Evolutionary conservation across 495 filamentous ascomycete genomes (phyloP), one percentile per base, ranked within the genome.

Genomic region (Pyronema domesticum): DNA sequence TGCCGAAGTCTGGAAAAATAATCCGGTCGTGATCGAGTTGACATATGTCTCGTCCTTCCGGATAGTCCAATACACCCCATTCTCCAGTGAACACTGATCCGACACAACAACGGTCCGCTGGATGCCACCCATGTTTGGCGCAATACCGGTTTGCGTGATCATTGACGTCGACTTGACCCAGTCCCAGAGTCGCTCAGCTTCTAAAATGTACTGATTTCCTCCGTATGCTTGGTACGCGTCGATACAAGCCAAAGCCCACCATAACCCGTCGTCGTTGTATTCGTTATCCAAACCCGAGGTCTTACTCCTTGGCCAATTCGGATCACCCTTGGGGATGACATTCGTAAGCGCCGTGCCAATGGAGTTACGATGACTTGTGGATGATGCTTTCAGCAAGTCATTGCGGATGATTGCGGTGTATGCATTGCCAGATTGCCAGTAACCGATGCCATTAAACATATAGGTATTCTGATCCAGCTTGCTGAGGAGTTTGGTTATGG

Each of bases 91-190:
- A 19, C 50, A 53, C 15, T 53, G 36, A n/a, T 40, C 37, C 8
- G 14, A 33, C n/a, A 53, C 8, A 17, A 42, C 50, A 19, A 13
- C 8, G 5, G 35, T 42, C 11, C 50, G 50, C 50, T 53, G 11
- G 7, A 53, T 42, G 13, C 50, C 50, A 3, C 50, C 50, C 50
- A 53, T 53, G 50, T 53, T 42, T 37, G 50, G 50, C n/a, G 50
- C 50, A 37, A 53, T 53, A 14, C 50, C 50, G 11, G 50, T 53
- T 33, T 53, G 50, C 1, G n/a, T 15, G n/a, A 53, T 43, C 11
- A 53, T 8, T 9, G 50, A 53, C 11, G 50, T 53, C 11, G 15
- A n/a, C 3, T 53, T 53, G n/a, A 53, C 37, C 50, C 50, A 53
- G 3, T 39, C 7, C 50, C 50, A 53, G 4, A 53, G 50, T n/a